Evolutionary conservation across 2,329 filamentous ascomycete species (phyloP), one percentile per base, ranked within the genome.

Genomic region (Saccharata proteae): DNA sequence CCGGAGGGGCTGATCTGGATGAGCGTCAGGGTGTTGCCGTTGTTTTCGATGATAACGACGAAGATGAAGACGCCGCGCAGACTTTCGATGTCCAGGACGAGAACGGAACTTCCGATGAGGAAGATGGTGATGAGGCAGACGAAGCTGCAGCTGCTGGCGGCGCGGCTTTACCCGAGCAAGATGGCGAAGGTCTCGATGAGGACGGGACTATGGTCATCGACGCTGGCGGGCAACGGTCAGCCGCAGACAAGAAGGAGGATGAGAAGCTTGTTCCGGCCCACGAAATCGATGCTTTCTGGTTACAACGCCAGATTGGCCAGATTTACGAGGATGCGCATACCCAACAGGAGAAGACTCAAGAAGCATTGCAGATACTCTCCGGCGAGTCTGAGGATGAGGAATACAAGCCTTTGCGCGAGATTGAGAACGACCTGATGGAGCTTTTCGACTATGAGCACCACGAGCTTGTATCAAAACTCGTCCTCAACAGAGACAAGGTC

Each of bases 401-500:
- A 37, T 84, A 92, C 47, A 86, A 82, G 54, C 71, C 81, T 10
- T 65, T 96, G 17, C 77, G 88, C 46, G 88, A 98, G 48, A 86
- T 96, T 34, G 90, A 98, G 50, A 98, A 98, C 55, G 90, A 98
- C 40, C 67, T 98, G 36, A 96, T 96, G 81, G 90, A 94, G 47
- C 70, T 98, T 0, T 96, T 98, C 45, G 90, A 98, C 47, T 98
- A 93, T 48, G 88, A 96, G 47, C 81, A 94, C 48, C 84, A 92
- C 38, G 85, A 94, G 41, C 69, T 94, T 33, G 90, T 96, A 16
- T 78, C 83, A 41, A 88, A 84, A 55, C 69, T 98, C 11, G 85
- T 96, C 35, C 74, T 79, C 43, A 98, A 98, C 56, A 74, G 84
- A 35, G 83, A 94, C 47, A 92, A 90, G 62, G 76, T 98, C 34